Base-by-base conservation (phyloP, 2,329 filamentous ascomycete genomes). In the Thermomyces lanuginosus region DNA sequence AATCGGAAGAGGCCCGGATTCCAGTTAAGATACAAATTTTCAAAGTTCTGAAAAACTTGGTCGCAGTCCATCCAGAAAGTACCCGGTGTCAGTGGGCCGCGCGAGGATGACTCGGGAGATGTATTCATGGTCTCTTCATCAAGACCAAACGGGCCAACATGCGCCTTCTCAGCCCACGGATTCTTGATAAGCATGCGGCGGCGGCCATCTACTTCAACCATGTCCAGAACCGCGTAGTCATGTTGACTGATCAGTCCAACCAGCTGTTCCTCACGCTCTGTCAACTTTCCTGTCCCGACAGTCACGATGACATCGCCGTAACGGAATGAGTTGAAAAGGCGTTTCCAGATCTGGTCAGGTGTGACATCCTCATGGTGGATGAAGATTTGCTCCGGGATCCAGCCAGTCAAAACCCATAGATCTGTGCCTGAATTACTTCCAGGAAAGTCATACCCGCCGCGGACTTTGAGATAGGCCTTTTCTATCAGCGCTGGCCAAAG, bases 1-100 rank as follows among this genome's bases (percentile, higher is more conserved):
- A 78, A 59, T 2, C 61, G 60, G 53, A 98, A 98, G 1, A 92
- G 60, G 1, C 68, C 66, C 0, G 89, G 84, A 38, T 92, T 93
- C 89, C 89, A 98, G 53, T 95, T 98, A 29, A 98, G 63, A 50
- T 95, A 98, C 39, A 98, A 70, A 10, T 84, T 92, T 48, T 95
- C 83, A 36, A 93, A 98, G 45, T 92, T 75, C 43, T 92, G 83
- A 18, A 81, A 68, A 3, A 93, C 72, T 37, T 83, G 79, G 39
- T 92, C 79, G 15, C 89, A 71, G 13, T 76, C 72, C 55, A 95
- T 91, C 86, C 89, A 95, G 45, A 92, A 91, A 1, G 77, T 81
- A n/a, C 83, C 82, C 1, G 76, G 74, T 15, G 50, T 43, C 11
- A 54, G 42, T 12, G 41, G 37, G 10, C 5, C 25, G 13, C 12